Evolutionary conservation across 192 early-diverging fungal species (phyloP), one percentile per base, ranked within the genome.

Genomic region (Entomortierella parvispora): DNA sequence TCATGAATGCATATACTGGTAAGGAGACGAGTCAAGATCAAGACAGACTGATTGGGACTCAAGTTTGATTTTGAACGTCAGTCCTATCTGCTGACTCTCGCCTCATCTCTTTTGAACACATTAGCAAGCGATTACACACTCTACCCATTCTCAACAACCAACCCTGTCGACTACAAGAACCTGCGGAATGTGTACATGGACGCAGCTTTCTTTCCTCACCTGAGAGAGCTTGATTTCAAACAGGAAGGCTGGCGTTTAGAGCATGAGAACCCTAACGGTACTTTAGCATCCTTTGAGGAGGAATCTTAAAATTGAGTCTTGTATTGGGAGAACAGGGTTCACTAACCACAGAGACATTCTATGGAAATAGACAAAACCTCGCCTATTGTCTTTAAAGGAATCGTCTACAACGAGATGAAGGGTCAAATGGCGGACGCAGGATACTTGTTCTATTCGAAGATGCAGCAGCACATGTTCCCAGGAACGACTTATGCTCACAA

Each of bases 391-490:
- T 92, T 99, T 78, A 97, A 97, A 68, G 97, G 97, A 52, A 92
- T 99, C 26, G 97, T 99, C 23, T 99, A 95, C 71, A 99, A 99
- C 74, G 97, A 99, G 67, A 99, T 99, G 97, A 99, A 99, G 82
- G 97, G 97, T 14, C 81, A 83, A 51, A 84, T 83, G 67, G 85
- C 94, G 5, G 95, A 98, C 69, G 79, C 92, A 1, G 88, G 88
- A 57, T 91, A 90, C 53, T 76, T 97, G 50, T 97, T 93, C 67
- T 88, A 89, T 31, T 85, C 85, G 37, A 86, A 91, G 9, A 83
- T 84, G 15, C 93, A 95, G 61, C 91, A 96, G 84, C 80, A 88
- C 53, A 86, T 99, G 86, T 97, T 90, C 70, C 90, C 93, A 0
- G 89, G 86, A 45, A 92, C 95, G 7, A 92, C 91, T 14, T 97